Conservation (phyloP, 805 yeast genomes). For the Sugiyamaella floridensis region DNA sequence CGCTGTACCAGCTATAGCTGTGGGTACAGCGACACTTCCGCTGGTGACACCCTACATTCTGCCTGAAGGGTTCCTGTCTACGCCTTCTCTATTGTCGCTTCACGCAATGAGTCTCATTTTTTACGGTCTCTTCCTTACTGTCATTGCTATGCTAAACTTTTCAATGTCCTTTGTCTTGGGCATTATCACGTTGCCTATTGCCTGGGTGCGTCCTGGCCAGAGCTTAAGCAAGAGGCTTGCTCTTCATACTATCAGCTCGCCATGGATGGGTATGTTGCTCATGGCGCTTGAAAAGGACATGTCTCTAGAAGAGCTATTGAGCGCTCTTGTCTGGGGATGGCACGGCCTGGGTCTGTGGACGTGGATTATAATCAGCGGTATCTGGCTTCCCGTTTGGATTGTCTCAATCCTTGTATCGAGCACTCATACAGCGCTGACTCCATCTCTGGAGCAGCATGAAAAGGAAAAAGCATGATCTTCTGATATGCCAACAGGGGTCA, state of each 20-base stretch:
- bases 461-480: background rate
- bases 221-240: constrained; percentile 11
- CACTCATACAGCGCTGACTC: background rate
- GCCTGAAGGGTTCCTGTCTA: background rate
- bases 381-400: constrained; percentile 84
- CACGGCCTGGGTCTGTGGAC: constrained; percentile 72
- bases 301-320: constrained; percentile 38
- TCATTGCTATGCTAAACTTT: constrained; percentile 76
- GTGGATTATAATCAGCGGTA: constrained; percentile 63
- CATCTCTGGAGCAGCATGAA: background rate
- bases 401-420: constrained; percentile 11
- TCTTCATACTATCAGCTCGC: constrained; percentile 42
- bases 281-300: constrained; percentile 18
- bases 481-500: constrained; percentile 1
- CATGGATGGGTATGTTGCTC: constrained; percentile 37
- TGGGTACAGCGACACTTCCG: background rate
- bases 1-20: constrained; percentile 1
- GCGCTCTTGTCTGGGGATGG: constrained; percentile 58
- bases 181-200: constrained; percentile 65
- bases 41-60: background rate
- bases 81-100: constrained; percentile 21
- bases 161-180: constrained; percentile 72
- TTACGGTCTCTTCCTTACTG: constrained; percentile 60
- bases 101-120: constrained; percentile 48
- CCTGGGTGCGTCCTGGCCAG: constrained; percentile 43